Evolutionary conservation across 495 filamentous ascomycete genomes (phyloP).

Genomic region (Penicillium cataractarum): DNA sequence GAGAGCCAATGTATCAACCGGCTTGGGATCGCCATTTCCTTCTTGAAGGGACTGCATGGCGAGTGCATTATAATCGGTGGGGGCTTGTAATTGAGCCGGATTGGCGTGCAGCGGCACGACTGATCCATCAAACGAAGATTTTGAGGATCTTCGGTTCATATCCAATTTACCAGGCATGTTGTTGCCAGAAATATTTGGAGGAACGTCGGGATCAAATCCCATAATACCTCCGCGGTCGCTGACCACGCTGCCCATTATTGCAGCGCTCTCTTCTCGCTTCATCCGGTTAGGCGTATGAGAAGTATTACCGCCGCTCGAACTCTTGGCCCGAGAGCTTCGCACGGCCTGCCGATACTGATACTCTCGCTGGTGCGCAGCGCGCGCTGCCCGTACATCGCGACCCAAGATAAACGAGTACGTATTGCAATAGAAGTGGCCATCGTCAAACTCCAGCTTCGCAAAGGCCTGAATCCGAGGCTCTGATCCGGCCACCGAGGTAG

Average conservation of each 20-base stretch:
- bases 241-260: constrained; percentile 54
- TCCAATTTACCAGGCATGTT: constrained; percentile 43
- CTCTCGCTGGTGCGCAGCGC: constrained; percentile 54
- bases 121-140: constrained; percentile 46
- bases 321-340: constrained; percentile 47
- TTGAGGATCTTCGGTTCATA: constrained; percentile 50
- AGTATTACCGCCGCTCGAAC: constrained; percentile 50
- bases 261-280: constrained; percentile 50
- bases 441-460: constrained; percentile 71
- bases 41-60: constrained; percentile 51
- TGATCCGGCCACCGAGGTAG: constrained; percentile 45
- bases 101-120: constrained; percentile 45
- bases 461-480: constrained; percentile 61
- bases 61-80: constrained; percentile 52
- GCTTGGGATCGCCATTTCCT: constrained; percentile 40
- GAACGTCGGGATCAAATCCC: constrained; percentile 56
- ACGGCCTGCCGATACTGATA: constrained; percentile 48
- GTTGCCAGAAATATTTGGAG: constrained; percentile 31
- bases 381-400: constrained; percentile 61
- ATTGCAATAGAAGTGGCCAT: constrained; percentile 74
- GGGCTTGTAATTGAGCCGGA: constrained; percentile 46
- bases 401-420: constrained; percentile 68
- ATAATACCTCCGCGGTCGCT: constrained; percentile 65
- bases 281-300: constrained; percentile 51
- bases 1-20: constrained; percentile 44